Base-by-base conservation (phyloP, 805 yeast genomes). In the Saccharomycopsis sp. region DNA sequence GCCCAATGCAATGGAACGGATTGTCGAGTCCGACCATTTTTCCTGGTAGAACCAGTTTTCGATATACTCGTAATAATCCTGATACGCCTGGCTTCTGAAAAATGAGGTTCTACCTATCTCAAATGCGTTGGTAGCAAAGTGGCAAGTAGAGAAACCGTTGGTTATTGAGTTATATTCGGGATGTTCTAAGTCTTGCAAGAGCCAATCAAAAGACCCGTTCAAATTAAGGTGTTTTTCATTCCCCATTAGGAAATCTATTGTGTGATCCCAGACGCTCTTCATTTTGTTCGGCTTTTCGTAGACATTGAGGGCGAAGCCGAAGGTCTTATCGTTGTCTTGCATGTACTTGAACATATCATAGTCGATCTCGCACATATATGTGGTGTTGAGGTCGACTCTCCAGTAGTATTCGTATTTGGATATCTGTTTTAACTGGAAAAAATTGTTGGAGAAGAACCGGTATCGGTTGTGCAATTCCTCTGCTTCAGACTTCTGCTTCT, bases 1-100 rank as follows among this genome's bases (percentile, higher is more conserved):
- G 7, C 83, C 80, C 44, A 89, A 70, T 0, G 92, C 96, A 44
- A 89, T 66, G 2, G 90, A 83, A 68, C 88, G 93, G 1, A 89
- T 93, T 0, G 96, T 96, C 0, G 96, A 96, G 73, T 89, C 97
- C 2, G 96, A 96, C 96, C 96, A 89, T 58, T 96, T 73, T 69
- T 91, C 97, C 65, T 89, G 89, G 69, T 87, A 90, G 66, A 89
- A 89, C 3, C 92, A 92, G n/a, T 75, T 62, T 58, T 89, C 96
- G 47, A 89, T 71, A 65, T 75, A 73, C 35, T 84, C 73, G 65
- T 84, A 81, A 82, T 86, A 89, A 9, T 72, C 70, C 47, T 76
- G 73, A 67, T 89, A 89, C 0, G 89, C 81, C 55, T 85, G 83
- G 22, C 79, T 72, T 54, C 96, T 73, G 72, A 76, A 86, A 65